These are phyloP conservation scores for Balansia obtecta DNA, from an alignment of 2,329 filamentous ascomycete species.

Conservation along the genomic window DNA sequence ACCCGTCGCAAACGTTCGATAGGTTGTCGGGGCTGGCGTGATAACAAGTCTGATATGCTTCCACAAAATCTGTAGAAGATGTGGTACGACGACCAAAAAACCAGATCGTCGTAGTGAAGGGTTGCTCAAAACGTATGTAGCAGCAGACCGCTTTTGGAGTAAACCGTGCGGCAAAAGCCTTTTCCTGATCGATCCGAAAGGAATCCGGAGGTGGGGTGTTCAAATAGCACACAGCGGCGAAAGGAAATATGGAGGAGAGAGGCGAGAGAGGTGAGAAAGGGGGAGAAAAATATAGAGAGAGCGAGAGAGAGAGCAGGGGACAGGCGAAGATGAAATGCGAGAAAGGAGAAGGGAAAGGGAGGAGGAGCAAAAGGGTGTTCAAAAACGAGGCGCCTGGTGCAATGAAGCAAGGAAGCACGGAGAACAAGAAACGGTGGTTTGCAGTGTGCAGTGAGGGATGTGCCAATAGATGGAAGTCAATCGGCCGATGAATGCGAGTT, in stretches of 20 bases:
- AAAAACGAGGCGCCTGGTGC: background rate
- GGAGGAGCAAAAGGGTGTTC: background rate
- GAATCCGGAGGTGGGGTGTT: constrained; percentile 8
- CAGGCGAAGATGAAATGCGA: background rate
- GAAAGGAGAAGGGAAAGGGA: background rate
- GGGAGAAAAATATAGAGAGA: background rate
- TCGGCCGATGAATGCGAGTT: background rate
- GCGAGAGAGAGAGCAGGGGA: background rate
- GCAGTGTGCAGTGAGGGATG: background rate
- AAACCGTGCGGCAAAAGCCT: constrained; percentile 1
- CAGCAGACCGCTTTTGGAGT: background rate
- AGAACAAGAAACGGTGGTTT: background rate
- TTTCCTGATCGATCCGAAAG: constrained; percentile 6
- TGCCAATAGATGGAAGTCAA: background rate
- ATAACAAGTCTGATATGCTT: background rate
- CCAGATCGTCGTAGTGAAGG: background rate
- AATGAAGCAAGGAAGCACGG: background rate
- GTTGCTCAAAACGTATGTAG: background rate
- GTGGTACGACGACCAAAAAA: background rate
- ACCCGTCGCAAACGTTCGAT: background rate
- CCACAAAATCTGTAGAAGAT: background rate
- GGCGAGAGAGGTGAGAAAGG: background rate
- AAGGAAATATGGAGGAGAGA: background rate
- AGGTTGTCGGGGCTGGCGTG: background rate
- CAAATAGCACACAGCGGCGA: constrained; percentile 2